phyloP scores from a whole-genome alignment of 129 eudicot species.

The Helichrysum umbraculigerum region DNA sequence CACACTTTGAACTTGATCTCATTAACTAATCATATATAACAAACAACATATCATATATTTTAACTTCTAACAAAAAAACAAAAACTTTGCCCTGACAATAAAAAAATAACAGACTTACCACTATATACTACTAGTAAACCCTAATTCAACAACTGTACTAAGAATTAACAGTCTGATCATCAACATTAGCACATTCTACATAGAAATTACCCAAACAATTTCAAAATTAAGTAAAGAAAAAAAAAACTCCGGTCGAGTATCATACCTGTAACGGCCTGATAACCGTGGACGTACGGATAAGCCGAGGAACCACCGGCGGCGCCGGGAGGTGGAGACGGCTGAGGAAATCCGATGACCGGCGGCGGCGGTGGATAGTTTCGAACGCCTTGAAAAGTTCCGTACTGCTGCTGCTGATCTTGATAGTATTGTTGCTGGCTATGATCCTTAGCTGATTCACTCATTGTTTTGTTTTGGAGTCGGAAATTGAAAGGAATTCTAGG shows the following conservation, averaged over 20 bases:
- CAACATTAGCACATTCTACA: constrained; percentile 6
- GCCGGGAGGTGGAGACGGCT: constrained; percentile 91
- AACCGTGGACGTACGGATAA: constrained; percentile 66
- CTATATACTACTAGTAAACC: neutral
- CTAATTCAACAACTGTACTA: neutral
- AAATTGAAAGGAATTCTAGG: constrained; percentile 12
- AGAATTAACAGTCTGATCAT: constrained; percentile 2
- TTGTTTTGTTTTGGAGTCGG: constrained; percentile 11
- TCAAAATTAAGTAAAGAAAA: neutral
- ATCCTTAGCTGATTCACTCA: constrained; percentile 60
- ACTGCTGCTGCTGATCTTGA: constrained; percentile 37
- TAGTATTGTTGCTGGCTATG: constrained; percentile 33
- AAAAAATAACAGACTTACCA: neutral
- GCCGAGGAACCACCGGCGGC: constrained; percentile 41
- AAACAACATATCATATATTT: neutral
- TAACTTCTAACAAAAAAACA: neutral
- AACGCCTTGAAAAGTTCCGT: constrained; percentile 93
- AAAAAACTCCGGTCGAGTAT: neutral
- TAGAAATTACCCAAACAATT: neutral
- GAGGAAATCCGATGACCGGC: constrained; percentile 78
- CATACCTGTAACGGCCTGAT: constrained; percentile 78
- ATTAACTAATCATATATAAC: neutral
- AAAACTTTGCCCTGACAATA: no score
- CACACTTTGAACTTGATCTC: constrained; percentile 1
- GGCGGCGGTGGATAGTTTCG: constrained; percentile 68